Conservation (phyloP, 495 filamentous ascomycete species). For the Neurospora sp. region DNA sequence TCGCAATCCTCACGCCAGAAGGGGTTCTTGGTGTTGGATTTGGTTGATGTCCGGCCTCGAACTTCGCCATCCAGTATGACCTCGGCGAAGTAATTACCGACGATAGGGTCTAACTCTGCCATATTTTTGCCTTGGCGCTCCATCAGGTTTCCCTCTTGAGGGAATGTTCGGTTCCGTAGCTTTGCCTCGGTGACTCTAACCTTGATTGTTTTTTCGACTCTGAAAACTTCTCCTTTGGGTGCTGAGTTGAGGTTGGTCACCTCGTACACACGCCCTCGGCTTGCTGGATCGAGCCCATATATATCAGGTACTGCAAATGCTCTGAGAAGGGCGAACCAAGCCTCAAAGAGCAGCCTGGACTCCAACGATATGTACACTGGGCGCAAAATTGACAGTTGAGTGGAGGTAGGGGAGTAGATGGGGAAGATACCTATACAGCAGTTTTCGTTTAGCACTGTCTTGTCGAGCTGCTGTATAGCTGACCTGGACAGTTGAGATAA, state of each 20-base stretch:
- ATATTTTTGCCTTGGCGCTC: constrained; percentile 22
- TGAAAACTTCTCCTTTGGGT: constrained; percentile 39
- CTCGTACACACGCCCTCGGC: constrained; percentile 28
- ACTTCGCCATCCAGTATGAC: constrained; percentile 87
- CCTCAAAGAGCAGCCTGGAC: constrained; percentile 80
- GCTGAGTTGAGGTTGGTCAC: constrained; percentile 29
- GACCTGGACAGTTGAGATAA: constrained; percentile 83
- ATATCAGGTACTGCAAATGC: constrained; percentile 92
- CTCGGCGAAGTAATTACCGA: constrained; percentile 73
- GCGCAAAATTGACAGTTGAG: constrained; percentile 51
- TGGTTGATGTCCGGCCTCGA: constrained; percentile 73
- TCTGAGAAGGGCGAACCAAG: constrained; percentile 89
- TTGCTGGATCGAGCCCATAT: constrained; percentile 47
- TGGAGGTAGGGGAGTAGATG: constrained; percentile 59
- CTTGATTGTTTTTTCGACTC: constrained; percentile 48
- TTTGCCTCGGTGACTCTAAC: constrained; percentile 50
- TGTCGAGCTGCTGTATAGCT: constrained; percentile 79
- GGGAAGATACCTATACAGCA: constrained; percentile 90
- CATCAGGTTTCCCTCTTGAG: constrained; percentile 17
- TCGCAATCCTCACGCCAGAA: constrained; percentile 94
- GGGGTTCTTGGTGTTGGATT: constrained; percentile 69
- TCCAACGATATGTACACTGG: constrained; percentile 83
- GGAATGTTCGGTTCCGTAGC: constrained; percentile 25
- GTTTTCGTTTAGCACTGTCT: constrained; percentile 87
- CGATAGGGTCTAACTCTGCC: constrained; percentile 23